Evolutionary conservation across 495 filamentous ascomycete species (phyloP).

Genomic region (Tuber aestivum): DNA sequence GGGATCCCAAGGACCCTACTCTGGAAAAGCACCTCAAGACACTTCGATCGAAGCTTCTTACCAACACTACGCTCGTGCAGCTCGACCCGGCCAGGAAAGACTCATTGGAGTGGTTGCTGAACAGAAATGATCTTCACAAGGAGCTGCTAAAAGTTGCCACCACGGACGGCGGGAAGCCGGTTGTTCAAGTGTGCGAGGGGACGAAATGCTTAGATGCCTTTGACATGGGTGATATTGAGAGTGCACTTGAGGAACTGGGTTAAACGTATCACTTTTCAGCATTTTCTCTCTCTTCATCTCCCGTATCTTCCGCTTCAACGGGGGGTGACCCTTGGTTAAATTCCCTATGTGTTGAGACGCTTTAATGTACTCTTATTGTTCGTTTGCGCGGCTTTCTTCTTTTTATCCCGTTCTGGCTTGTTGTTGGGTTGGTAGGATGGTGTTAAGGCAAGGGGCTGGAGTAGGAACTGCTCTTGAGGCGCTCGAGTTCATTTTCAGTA

Average conservation of each 20-base stretch:
- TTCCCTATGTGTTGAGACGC: neutral
- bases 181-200: constrained; percentile 42
- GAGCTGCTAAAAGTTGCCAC: constrained; percentile 16
- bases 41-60: constrained; percentile 40
- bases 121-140: constrained; percentile 27
- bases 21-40: constrained; percentile 41
- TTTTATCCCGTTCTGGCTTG: neutral
- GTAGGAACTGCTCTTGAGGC: neutral
- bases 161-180: constrained; percentile 23
- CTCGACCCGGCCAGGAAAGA: constrained; percentile 46
- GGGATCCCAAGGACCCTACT: constrained; percentile 47
- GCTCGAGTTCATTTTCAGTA: neutral
- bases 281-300: neutral
- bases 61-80: constrained; percentile 44
- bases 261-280: constrained; percentile 11
- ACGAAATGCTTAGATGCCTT: constrained; percentile 42
- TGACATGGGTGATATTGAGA: constrained; percentile 41
- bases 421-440: neutral
- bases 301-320: neutral
- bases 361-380: neutral
- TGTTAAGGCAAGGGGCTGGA: neutral
- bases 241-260: constrained; percentile 39
- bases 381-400: neutral
- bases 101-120: constrained; percentile 44
- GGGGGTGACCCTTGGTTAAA: neutral